Conservation (phyloP, 2,329 filamentous ascomycete species). For the Diaporthe citriasiana region DNA sequence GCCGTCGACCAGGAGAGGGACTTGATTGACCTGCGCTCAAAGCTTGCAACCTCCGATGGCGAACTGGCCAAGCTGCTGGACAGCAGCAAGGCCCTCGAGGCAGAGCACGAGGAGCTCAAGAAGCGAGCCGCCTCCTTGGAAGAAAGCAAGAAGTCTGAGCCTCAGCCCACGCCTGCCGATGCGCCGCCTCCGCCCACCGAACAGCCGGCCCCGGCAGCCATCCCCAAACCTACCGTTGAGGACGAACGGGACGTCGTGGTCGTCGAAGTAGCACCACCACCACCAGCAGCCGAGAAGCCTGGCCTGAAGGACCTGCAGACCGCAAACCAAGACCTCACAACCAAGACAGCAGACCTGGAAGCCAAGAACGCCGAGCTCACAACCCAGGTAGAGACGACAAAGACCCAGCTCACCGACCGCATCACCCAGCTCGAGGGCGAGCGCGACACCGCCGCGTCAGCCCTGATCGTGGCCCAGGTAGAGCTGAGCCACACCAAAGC, state of each 20-base stretch:
- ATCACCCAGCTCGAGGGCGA: conserved; percentile 24
- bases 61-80: conserved; percentile 38
- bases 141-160: neutral
- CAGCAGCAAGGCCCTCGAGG: conserved; percentile 37
- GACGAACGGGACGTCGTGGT: neutral
- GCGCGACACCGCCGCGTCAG: conserved; percentile 9
- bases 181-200: conserved; percentile 23
- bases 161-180: neutral
- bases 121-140: conserved; percentile 35
- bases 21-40: conserved; percentile 36
- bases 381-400: conserved; percentile 11
- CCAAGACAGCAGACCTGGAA: conserved; percentile 33
- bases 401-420: conserved; percentile 19
- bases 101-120: conserved; percentile 41
- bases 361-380: conserved; percentile 39
- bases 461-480: conserved; percentile 27
- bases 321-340: conserved; percentile 36
- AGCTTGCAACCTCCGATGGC: conserved; percentile 33
- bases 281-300: neutral
- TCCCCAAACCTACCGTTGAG: neutral
- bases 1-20: conserved; percentile 39
- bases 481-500: conserved; percentile 25
- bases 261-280: neutral
- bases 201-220: neutral
- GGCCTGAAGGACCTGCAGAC: conserved; percentile 32